These are phyloP conservation scores for Hypsizygus ulmarius DNA, from an alignment of 1,284 basidiomycete genomes.

Conservation along the genomic window DNA sequence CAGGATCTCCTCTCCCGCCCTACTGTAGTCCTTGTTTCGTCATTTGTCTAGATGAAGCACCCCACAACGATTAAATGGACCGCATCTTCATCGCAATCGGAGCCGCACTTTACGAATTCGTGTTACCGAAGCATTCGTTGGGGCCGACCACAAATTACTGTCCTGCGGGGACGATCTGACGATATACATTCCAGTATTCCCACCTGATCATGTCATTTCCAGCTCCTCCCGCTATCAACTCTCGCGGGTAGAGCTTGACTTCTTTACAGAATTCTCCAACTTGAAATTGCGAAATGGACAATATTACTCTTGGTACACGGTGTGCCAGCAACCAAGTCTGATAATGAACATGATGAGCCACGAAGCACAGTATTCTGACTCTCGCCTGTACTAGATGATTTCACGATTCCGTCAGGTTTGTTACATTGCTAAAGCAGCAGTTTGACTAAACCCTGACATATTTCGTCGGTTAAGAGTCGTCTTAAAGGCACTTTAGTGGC, in stretches of 20 bases:
- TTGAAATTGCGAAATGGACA: conserved; percentile 13
- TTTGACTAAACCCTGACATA: neutral
- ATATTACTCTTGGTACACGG: conserved; percentile 46
- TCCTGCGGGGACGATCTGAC: conserved; percentile 31
- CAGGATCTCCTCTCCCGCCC: conserved; percentile 1
- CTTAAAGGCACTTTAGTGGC: conserved; percentile 32
- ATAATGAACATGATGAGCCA: conserved; percentile 15
- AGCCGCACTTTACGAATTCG: conserved; percentile 45
- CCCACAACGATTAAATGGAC: conserved; percentile 44
- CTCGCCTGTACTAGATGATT: conserved; percentile 31
- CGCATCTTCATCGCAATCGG: conserved; percentile 42
- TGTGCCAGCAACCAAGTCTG: conserved; percentile 43
- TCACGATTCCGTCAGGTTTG: conserved; percentile 38
- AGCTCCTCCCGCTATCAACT: conserved; percentile 41
- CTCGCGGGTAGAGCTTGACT: conserved; percentile 32
- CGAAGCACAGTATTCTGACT: neutral
- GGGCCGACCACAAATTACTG: conserved; percentile 42
- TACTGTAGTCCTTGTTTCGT: neutral
- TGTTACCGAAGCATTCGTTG: conserved; percentile 44
- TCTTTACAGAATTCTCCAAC: conserved; percentile 10
- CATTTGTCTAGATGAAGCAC: conserved; percentile 35
- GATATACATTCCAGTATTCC: neutral
- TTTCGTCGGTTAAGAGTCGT: conserved; percentile 2
- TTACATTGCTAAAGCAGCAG: neutral
- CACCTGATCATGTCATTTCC: conserved; percentile 4